These are phyloP conservation scores for Rhizopogon rudus DNA, from an alignment of 768 basidiomycete genomes.

Conservation along the genomic window DNA sequence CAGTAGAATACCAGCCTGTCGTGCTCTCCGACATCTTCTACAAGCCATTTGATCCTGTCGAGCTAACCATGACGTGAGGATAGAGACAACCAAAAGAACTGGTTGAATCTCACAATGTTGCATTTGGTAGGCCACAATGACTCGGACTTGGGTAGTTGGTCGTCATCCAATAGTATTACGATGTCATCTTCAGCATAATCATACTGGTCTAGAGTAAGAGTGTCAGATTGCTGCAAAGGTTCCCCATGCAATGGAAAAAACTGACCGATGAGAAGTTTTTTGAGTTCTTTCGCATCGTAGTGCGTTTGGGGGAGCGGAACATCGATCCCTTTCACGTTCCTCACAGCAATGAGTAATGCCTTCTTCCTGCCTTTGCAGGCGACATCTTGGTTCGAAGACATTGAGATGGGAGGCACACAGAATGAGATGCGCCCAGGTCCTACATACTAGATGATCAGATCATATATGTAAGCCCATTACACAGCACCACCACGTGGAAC, in stretches of 20 bases:
- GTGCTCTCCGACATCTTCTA: constrained; percentile 34
- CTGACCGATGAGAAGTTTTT: constrained; percentile 14
- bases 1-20: constrained; percentile 56
- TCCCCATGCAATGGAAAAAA: background rate
- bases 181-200: constrained; percentile 37
- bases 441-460: too few species aligned
- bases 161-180: constrained; percentile 37
- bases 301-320: constrained; percentile 14
- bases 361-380: constrained; percentile 5
- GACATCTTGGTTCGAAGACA: background rate
- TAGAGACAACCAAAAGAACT: background rate
- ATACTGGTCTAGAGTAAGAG: constrained; percentile 25
- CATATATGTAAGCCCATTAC: too few species aligned
- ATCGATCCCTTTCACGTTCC: constrained; percentile 4
- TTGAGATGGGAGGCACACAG: background rate
- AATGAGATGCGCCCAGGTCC: background rate
- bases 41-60: constrained; percentile 36
- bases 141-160: constrained; percentile 15
- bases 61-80: constrained; percentile 23
- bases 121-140: constrained; percentile 34
- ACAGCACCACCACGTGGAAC: too few species aligned
- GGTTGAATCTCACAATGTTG: constrained; percentile 36
- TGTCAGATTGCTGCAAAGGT: background rate
- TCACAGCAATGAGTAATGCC: constrained; percentile 17
- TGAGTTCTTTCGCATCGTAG: constrained; percentile 12